phyloP scores from a whole-genome alignment of 371 early-diverging fungal genomes.

The Antonospora locustae region DNA sequence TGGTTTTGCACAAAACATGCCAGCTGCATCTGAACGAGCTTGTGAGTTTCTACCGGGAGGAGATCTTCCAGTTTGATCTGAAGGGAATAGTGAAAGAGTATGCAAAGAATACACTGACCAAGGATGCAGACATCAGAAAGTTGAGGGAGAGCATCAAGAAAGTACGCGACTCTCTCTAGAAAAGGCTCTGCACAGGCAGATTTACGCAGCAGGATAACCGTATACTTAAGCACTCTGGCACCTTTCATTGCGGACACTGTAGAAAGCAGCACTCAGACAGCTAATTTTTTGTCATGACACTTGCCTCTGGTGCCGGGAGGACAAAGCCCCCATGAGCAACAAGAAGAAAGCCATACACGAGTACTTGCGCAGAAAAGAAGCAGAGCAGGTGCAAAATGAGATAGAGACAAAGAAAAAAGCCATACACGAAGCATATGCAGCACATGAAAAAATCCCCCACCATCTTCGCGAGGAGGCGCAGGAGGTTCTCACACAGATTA shows the following conservation, averaged over 20 bases:
- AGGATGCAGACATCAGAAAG: constrained; percentile 7
- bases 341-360: constrained; percentile 17
- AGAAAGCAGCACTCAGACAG: too few relatives aligned
- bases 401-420: constrained; percentile 23
- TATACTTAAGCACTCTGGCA: too few relatives aligned
- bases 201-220: too few relatives aligned
- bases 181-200: too few relatives aligned
- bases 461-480: constrained; percentile 27
- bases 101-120: not conserved
- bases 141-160: too few relatives aligned
- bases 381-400: constrained; percentile 10
- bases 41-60: constrained; percentile 6
- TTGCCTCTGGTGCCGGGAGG: too few relatives aligned
- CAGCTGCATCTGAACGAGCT: constrained; percentile 46
- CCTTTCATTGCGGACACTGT: too few relatives aligned
- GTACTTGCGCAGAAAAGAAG: constrained; percentile 19
- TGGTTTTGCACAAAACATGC: constrained; percentile 33
- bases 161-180: too few relatives aligned
- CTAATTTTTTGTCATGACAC: too few relatives aligned
- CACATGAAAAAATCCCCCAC: constrained; percentile 24
- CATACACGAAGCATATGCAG: constrained; percentile 9
- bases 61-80: constrained; percentile 9
- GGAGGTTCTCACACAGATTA: constrained; percentile 33
- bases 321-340: not conserved
- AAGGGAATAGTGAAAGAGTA: constrained; percentile 13